Evolutionary conservation across 176 grass and related monocot species (phyloP), one percentile per base, ranked within the genome.

Genomic region (Hyparrhenia diplandra): DNA sequence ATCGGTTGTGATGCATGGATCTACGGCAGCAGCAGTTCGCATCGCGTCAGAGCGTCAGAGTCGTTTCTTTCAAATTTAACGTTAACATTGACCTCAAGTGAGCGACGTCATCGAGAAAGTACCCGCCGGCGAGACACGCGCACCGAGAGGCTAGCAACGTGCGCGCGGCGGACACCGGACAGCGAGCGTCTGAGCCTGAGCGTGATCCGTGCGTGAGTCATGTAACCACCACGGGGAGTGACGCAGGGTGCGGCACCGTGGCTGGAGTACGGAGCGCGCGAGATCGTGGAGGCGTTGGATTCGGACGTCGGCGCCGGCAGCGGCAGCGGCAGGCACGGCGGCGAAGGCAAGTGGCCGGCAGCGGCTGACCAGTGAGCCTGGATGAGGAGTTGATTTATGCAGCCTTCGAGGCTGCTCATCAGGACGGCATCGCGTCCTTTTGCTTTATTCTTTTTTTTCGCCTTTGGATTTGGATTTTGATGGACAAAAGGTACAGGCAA

Each of bases 271-370:
- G 42, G 42, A 13, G 13, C 42, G 43, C 3, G 13, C 13, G 20
- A n/a, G 18, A 54, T 54, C 18, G 51, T 54, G 20, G 60, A 36
- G 59, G 59, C 45, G 35, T 68, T 9, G 35, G 79, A 61, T 81
- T 18, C 23, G 23, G 28, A 45, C 52, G 20, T 20, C 52, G 17
- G 52, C 52, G 2, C 20, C 52, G 51, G 51, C 51, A 55, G 6
- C 20, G 51, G 51, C 51, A 55, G 20, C 41, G 3, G 5, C 10
- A 41, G 25, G 25, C 4, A n/a, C n/a, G 23, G 5, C 10, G 13
- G 57, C 13, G 13, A 41, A 28, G 2, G 63, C 87, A 89, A 82
- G 83, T 89, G 72, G 83, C 83, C 78, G 83, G 83, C 87, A 89
- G 66, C 83, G 78, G 66, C 87, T 82, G 87, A 89, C 87, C 59